Percentiles rank a stretch among this genome's conserved stretches.
Conservation (phyloP, 2,329 filamentous ascomycete genomes). For the Diplodia sapinea region DNA sequence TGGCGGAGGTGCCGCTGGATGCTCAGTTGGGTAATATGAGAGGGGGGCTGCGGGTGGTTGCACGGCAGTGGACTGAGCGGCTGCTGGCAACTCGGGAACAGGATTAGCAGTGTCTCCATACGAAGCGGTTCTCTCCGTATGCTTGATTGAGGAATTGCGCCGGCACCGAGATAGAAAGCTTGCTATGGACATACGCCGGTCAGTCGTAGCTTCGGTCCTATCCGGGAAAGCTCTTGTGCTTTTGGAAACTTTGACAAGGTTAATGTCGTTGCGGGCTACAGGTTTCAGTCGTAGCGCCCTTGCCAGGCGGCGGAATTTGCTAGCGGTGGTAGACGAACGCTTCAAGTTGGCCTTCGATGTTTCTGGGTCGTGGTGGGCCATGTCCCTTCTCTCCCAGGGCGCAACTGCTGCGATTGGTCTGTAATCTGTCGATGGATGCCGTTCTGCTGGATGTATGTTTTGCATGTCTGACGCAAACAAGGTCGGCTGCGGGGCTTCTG, state of each 20-base stretch:
- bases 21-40: background rate
- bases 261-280: background rate
- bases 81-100: background rate
- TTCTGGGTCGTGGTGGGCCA: background rate
- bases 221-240: background rate
- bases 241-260: background rate
- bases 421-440: background rate
- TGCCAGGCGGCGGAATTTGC: conserved; percentile 1
- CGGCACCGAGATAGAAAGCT: conserved; percentile 10
- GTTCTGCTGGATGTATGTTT: background rate
- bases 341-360: background rate
- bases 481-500: background rate
- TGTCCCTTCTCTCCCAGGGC: background rate
- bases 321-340: background rate
- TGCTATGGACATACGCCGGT: background rate
- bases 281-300: background rate
- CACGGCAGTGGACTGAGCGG: background rate
- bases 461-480: background rate
- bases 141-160: background rate
- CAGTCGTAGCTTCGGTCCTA: too few relatives aligned
- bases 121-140: background rate
- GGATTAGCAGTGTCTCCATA: background rate
- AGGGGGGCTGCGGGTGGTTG: background rate
- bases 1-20: background rate
- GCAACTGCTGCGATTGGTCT: background rate